Evolutionary conservation across 2,329 filamentous ascomycete genomes (phyloP), one percentile per base, ranked within the genome.

Genomic region (Fusarium sp.): DNA sequence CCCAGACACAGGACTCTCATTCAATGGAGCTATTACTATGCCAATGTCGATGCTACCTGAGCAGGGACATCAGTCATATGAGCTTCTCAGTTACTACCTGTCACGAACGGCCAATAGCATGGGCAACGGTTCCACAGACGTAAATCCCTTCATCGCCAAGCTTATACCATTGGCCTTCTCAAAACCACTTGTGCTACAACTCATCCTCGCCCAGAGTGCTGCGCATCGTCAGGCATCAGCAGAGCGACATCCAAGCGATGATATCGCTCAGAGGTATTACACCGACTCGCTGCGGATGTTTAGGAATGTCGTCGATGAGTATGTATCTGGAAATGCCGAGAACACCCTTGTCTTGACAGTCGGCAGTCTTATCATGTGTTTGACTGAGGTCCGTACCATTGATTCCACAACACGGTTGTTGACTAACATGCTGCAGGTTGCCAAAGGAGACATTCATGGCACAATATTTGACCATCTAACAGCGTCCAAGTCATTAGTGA

Each of bases 91-190:
- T 61, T 85, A 86, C 74, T 87, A 86, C 68, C 70, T 86, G 10
- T 75, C 79, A 4, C 83, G 83, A 4, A 86, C 85, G 0, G 82
- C 84, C 21, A 82, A 83, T 47, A 85, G 83, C 57, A 86, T 86
- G 84, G 84, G 83, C 37, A 86, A 86, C 60, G 85, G 84, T 2
- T 84, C 85, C 2, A 85, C 85, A 2, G 80, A 82, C 3, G 78
- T 84, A 46, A 86, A 87, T 47, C 85, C 85, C 1, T 86, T 86
- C 56, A 76, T 86, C 23, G 81, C 82, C 32, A 84, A 86, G 58
- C 80, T 87, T 30, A 81, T 86, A 9, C 85, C 85, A 0, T 67
- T 87, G 4, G 83, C 85, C 6, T 86, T 86, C 42, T 82, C 82
- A 38, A 85, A 84, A 53, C 82, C 85, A 6, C 80, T 87, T 1